phyloP scores from a whole-genome alignment of 371 early-diverging fungal species.

The Mortierella sp. region DNA sequence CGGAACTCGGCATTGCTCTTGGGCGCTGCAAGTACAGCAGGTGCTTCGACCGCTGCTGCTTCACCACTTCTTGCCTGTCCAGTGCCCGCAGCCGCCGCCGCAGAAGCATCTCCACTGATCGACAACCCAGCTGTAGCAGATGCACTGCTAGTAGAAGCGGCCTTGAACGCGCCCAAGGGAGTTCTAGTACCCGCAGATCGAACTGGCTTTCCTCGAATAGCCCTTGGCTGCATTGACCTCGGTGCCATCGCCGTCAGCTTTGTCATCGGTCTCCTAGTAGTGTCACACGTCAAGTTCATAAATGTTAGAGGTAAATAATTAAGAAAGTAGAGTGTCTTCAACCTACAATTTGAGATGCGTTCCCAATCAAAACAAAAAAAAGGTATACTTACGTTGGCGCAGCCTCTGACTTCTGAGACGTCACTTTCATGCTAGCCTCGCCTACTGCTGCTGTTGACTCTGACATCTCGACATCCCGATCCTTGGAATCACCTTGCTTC shows the following conservation, averaged over 20 bases:
- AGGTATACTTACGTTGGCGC: not conserved
- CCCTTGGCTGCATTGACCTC: slow-evolving; percentile 2
- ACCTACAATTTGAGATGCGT: not conserved
- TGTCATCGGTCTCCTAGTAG: slow-evolving; percentile 13
- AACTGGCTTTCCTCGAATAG: not conserved
- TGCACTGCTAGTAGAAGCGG: slow-evolving; percentile 7
- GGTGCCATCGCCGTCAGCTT: slow-evolving; percentile 33
- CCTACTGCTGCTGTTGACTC: not conserved
- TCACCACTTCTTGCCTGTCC: not conserved
- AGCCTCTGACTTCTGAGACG: not conserved
- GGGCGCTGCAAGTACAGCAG: slow-evolving; percentile 25
- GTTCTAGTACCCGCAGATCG: slow-evolving; percentile 3
- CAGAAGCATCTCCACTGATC: not conserved
- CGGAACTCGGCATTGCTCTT: slow-evolving; percentile 45
- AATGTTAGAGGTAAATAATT: not conserved
- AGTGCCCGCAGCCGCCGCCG: not conserved
- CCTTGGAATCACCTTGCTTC: not conserved
- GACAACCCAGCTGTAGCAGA: not conserved
- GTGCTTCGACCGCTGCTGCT: not conserved
- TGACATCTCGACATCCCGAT: not conserved
- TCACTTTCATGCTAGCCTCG: not conserved
- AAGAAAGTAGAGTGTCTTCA: not conserved
- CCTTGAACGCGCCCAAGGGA: slow-evolving; percentile 9
- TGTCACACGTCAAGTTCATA: too few species aligned
- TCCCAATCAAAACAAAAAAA: not conserved